Base-by-base conservation (phyloP, 2,329 filamentous ascomycete species). In the Trichophyton schoenleinii region DNA sequence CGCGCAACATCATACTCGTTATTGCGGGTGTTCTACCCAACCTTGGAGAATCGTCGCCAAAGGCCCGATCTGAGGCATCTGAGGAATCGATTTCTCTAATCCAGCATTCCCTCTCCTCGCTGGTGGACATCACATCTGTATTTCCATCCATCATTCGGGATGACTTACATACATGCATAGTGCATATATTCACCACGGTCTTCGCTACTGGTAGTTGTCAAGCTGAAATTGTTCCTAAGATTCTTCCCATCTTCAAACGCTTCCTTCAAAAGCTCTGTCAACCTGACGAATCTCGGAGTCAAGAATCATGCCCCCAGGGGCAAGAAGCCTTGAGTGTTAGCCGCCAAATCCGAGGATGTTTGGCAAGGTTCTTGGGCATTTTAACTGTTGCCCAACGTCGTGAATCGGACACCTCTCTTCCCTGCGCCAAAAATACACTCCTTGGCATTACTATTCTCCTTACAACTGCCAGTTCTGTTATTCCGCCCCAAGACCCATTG, bases 101-200 rank as follows among this genome's bases (percentile, higher is more conserved):
- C 58, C 85, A 86, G 25, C 85, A 88, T 1, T 87, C 90, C 0
- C 80, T 99, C 1, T 88, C 91, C 63, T 89, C 94, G 1, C 83
- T 99, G 1, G 94, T 97, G 2, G 90, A 97, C 70, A 91, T 94
- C 0, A 91, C 94, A 5, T 89, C 95, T 64, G 91, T 97, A 15
- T 99, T 99, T 75, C 95, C 95, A 0, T 85, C 89, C 1, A 91
- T 99, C 68, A 99, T 99, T 78, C 94, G 94, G 71, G 92, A 91
- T 8, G 94, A 99, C 72, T 81, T 99, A 5, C 91, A 97, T 70
- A 92, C 94, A 44, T 97, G 92, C 70, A 96, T 97, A 66, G 83
- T 99, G 58, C 91, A 99, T 76, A 96, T 97, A 61, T 96, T 97
- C 70, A 88, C 89, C 60, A 96, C 91, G 0, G 94, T 96, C 62